These are phyloP conservation scores for Anisogramma anomala DNA, from an alignment of 2,329 filamentous ascomycete genomes.

Conservation along the genomic window DNA sequence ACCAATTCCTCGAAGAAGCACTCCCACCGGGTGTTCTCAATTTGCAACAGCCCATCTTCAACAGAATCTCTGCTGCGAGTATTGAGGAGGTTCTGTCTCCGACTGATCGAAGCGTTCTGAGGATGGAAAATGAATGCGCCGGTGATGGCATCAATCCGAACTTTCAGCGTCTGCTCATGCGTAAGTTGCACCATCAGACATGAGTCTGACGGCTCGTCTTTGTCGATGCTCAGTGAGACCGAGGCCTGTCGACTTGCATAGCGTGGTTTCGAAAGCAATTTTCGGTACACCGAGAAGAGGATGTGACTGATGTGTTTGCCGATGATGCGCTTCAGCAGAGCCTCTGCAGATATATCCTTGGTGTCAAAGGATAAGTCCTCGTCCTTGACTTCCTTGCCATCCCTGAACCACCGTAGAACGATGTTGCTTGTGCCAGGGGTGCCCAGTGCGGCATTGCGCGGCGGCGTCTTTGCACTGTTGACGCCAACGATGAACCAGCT, in stretches of 20 bases:
- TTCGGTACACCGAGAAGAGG: conserved; percentile 53
- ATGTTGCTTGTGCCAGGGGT: conserved; percentile 42
- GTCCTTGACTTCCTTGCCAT: conserved; percentile 62
- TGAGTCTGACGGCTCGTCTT: conserved; percentile 54
- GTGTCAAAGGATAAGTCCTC: conserved; percentile 56
- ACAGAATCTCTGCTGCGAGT: conserved; percentile 39
- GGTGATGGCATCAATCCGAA: conserved; percentile 66
- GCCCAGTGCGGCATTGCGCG: conserved; percentile 26
- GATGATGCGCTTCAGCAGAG: conserved; percentile 61
- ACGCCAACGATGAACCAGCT: conserved; percentile 88
- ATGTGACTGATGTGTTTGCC: conserved; percentile 63
- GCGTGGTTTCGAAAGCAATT: conserved; percentile 46
- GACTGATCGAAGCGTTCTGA: conserved; percentile 39
- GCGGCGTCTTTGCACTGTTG: conserved; percentile 46
- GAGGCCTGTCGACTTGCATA: conserved; percentile 49
- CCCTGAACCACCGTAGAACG: conserved; percentile 69
- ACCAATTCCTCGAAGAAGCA: conserved; percentile 50
- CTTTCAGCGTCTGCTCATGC: conserved; percentile 42
- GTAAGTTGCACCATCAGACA: conserved; percentile 59
- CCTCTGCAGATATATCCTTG: conserved; percentile 58
- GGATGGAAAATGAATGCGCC: conserved; percentile 65
- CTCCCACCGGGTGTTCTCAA: conserved; percentile 53
- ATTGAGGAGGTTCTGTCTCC: conserved; percentile 56
- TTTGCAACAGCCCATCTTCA: conserved; percentile 41
- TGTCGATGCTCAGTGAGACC: conserved; percentile 46